A percentile compares a stretch with the other conserved stretches of the same genome.
These are phyloP conservation scores for Agapanthus africanus DNA, from an alignment of 106 monocot species.

Conservation along the genomic window DNA sequence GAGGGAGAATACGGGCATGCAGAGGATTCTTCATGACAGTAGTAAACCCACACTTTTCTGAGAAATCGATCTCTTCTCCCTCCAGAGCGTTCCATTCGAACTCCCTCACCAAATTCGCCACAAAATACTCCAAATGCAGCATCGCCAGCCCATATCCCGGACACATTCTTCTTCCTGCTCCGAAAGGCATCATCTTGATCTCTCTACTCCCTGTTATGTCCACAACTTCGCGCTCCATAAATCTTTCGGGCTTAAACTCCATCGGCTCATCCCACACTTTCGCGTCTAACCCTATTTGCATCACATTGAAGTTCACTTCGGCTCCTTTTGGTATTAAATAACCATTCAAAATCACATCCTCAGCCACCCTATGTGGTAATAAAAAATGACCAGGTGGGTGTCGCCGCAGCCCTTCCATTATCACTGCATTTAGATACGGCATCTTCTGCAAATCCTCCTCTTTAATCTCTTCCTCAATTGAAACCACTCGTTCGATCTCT, in stretches of 20 bases:
- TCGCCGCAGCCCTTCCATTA: constrained; percentile 18
- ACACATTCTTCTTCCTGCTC: constrained; percentile 26
- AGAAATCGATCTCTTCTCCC: constrained; percentile 31
- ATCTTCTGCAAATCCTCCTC: constrained; percentile 24
- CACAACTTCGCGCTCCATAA: constrained; percentile 25
- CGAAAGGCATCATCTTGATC: constrained; percentile 41
- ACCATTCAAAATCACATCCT: constrained; percentile 15
- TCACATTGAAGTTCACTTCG: constrained; percentile 24
- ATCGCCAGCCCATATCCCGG: constrained; percentile 20
- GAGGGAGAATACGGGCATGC: too few relatives aligned
- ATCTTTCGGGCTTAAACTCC: constrained; percentile 46
- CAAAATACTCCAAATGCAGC: constrained; percentile 21
- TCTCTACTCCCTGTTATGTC: constrained; percentile 11
- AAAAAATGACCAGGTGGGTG: constrained; percentile 30
- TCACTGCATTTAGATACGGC: constrained; percentile 26
- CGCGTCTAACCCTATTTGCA: constrained; percentile 23
- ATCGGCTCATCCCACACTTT: constrained; percentile 33
- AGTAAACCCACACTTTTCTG: constrained; percentile 37
- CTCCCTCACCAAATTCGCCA: constrained; percentile 40
- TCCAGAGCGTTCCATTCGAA: constrained; percentile 36
- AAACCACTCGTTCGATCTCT: constrained; percentile 11
- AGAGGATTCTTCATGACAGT: constrained; percentile 45
- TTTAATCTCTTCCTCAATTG: constrained; percentile 9
- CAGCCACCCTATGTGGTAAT: constrained; percentile 14
- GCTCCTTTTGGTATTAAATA: constrained; percentile 30